Evolutionary conservation across 176 grass and related monocot species (phyloP), one percentile per base, ranked within the genome.

Genomic region (Lolium perenne): DNA sequence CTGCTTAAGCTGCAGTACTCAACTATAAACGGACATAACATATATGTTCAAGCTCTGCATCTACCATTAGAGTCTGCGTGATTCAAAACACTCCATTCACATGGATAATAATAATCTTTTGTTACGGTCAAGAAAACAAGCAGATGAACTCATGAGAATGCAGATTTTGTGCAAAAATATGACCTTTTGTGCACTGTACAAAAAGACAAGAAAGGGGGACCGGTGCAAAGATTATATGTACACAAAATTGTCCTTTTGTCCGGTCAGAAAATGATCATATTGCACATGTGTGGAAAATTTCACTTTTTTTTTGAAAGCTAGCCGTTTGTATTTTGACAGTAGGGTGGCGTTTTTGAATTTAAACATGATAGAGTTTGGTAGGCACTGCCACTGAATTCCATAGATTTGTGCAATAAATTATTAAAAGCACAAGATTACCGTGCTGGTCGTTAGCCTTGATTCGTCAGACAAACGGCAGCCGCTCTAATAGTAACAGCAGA

Each of bases 141-240:
- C 20, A 58, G n/a, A 70, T 47, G 38, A 47, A 26, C 49, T 72
- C 20, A 47, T 72, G 20, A 47, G 7, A 47, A 11, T 14, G 40
- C 41, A n/a, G 69, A 47, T 72, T 72, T 72, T 72, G 41, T 72
- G 20, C 18, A 47, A 72, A 45, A 23, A 72, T 72, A 22, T 7
- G 69, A 72, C 41, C 40, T 47, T 72, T 45, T 72, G 20, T 14
- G n/a, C 21, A 72, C 40, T 47, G 18, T 47, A 47, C 40, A 22
- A 46, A 43, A 71, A 65, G 14, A 65, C 62, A 32, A 32, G 26
- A 35, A 66, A 66, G 63, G 29, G 8, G 26, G 26, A 66, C 38
- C 7, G 15, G 63, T 5, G 32, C 29, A 66, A 50, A 1, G 2
- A 13, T 2, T 12, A 50, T 13, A 50, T 6, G 11, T 3, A 32